Conservation (phyloP, 2,329 filamentous ascomycete species). For the Coniochaeta prunicola region DNA sequence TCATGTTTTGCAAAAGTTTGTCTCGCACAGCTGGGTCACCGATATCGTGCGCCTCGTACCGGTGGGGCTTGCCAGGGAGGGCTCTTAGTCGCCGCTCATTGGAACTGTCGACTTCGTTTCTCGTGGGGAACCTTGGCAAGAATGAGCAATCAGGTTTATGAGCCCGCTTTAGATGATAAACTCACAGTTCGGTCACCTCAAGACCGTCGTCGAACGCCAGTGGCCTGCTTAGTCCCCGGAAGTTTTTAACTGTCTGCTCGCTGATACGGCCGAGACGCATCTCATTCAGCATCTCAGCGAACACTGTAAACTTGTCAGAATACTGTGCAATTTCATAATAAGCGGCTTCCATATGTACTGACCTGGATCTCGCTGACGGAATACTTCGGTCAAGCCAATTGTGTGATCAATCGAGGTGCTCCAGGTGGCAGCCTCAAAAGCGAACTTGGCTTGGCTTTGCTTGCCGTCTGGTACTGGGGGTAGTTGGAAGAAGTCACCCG, state of each 20-base stretch:
- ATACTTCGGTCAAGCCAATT: slow-evolving; percentile 90
- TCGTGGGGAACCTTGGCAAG: slow-evolving; percentile 64
- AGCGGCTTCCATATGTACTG: slow-evolving; percentile 14
- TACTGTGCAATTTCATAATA: slow-evolving; percentile 5
- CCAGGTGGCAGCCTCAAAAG: slow-evolving; percentile 91
- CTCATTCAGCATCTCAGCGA: slow-evolving; percentile 94
- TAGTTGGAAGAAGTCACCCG: slow-evolving; percentile 95
- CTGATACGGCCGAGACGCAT: slow-evolving; percentile 86
- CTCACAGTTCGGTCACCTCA: slow-evolving; percentile 75
- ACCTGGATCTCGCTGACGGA: slow-evolving; percentile 83
- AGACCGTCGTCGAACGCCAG: slow-evolving; percentile 67
- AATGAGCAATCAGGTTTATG: slow-evolving; percentile 15
- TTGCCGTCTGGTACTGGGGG: slow-evolving; percentile 84
- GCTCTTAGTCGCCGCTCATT: slow-evolving; percentile 68
- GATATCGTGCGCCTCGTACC: slow-evolving; percentile 67
- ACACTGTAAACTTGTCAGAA: slow-evolving; percentile 46
- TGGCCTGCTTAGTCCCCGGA: slow-evolving; percentile 65
- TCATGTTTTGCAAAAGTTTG: slow-evolving; percentile 78
- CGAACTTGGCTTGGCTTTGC: slow-evolving; percentile 67
- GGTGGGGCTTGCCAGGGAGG: slow-evolving; percentile 59
- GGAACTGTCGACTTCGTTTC: slow-evolving; percentile 80
- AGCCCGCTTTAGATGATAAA: slow-evolving; percentile 14
- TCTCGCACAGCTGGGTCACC: slow-evolving; percentile 66
- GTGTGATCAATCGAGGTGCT: slow-evolving; percentile 89
- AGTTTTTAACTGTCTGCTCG: slow-evolving; percentile 67